Evolutionary conservation across 1,284 basidiomycete species (phyloP).

Genomic region (Sporisorium scitamineum): DNA sequence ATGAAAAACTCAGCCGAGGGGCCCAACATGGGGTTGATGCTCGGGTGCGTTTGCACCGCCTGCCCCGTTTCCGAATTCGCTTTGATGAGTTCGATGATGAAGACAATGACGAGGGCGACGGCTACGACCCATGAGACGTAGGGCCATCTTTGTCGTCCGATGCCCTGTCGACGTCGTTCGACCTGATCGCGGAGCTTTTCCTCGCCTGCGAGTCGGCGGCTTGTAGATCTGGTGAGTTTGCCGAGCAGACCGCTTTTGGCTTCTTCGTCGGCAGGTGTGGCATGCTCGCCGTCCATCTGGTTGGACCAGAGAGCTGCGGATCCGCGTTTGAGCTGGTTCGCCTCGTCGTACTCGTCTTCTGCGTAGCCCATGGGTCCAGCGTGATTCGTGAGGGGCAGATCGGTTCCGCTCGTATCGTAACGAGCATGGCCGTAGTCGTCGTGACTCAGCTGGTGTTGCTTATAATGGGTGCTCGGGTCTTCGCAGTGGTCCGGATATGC

Average conservation of each 20-base stretch:
- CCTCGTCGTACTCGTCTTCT: constrained; percentile 65
- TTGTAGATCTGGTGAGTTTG: constrained; percentile 26
- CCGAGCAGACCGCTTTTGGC: constrained; percentile 39
- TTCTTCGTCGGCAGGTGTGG: constrained; percentile 26
- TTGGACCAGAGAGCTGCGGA: constrained; percentile 36
- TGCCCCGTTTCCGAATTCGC: constrained; percentile 64
- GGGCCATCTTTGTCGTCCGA: constrained; percentile 84
- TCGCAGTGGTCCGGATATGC: constrained; percentile 16
- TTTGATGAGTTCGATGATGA: constrained; percentile 65
- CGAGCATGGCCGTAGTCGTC: constrained; percentile 20
- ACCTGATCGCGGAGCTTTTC: constrained; percentile 64
- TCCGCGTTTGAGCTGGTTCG: constrained; percentile 51
- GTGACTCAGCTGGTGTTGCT: constrained; percentile 4
- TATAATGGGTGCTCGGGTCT: constrained; percentile 25
- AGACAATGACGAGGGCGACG: constrained; percentile 74
- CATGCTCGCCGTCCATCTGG: constrained; percentile 25
- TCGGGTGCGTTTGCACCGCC: constrained; percentile 73
- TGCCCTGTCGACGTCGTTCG: constrained; percentile 75
- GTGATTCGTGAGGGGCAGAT: constrained; percentile 52
- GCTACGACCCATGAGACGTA: constrained; percentile 74
- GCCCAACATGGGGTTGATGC: constrained; percentile 90
- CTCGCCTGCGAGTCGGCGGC: constrained; percentile 14
- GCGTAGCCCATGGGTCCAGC: constrained; percentile 61
- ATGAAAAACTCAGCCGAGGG: constrained; percentile 87
- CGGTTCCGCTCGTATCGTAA: constrained; percentile 43